A percentile compares a stretch with the other conserved stretches of the same genome.
Conservation (phyloP, 306 rosid species). For the Vicia faba region DNA sequence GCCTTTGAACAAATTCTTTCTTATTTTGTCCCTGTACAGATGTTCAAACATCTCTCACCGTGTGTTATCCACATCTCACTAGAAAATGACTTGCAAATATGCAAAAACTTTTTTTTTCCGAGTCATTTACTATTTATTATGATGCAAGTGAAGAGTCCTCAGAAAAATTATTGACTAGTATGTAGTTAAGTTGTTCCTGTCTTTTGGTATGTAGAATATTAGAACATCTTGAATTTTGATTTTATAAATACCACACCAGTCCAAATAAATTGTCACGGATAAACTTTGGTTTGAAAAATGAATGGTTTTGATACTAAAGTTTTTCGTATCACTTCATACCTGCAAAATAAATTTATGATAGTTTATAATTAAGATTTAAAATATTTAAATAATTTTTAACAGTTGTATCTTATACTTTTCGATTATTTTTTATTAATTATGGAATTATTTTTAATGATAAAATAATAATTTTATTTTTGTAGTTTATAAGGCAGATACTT, state of each 20-base stretch:
- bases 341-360: background rate
- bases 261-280: background rate
- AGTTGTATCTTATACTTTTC: background rate
- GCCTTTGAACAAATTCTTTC: background rate
- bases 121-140: background rate
- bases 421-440: background rate
- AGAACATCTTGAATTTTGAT: background rate
- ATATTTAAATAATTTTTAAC: background rate
- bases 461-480: no score
- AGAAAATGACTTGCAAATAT: background rate
- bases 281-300: background rate
- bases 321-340: background rate
- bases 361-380: background rate
- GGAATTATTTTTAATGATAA: background rate
- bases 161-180: background rate
- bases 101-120: background rate
- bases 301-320: background rate
- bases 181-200: background rate
- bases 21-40: background rate
- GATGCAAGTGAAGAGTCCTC: background rate
- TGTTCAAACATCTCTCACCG: background rate
- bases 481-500: background rate
- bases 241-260: background rate
- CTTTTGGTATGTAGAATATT: background rate
- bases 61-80: background rate